Base-by-base conservation (phyloP, 2,329 filamentous ascomycete genomes). In the Emydomyces testavorans region DNA sequence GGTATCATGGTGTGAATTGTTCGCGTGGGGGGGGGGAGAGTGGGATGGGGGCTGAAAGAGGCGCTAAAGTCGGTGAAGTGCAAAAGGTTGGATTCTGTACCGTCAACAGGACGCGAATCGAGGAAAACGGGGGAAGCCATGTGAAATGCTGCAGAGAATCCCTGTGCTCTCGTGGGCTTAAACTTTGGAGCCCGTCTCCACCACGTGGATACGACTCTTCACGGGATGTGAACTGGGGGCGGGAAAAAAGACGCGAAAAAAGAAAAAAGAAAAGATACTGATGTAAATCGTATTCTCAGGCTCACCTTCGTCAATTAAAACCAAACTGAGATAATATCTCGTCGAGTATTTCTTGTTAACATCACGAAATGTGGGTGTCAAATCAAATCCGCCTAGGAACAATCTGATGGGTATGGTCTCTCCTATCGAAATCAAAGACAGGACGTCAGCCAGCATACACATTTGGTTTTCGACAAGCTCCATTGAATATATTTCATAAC, bases 271-370 rank as follows among this genome's bases (percentile, higher is more conserved):
- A 32, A 10, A 35, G 18, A 15, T 18, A 42, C 10, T 11, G 21
- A 15, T 8, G 20, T 2, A 24, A 24, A 1, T 31, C 31, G 20
- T n/a, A 20, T 38, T 4, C 10, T 4, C 50, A 50, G 43, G 65
- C 72, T 56, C 69, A 85, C 86, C 86, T 78, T 95, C 89, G 61
- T 95, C 89, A 57, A 95, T 95, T 57, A 95, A 76, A 18, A 98
- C 92, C 53, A 98, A 71, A 64, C 89, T 95, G 53, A 98, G 78
- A 70, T 98, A 98, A 71, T 98, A 98, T 60, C 92, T 78, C 31
- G 90, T 96, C 21, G 90, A 96, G 68, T 94, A 98, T 71, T 98
- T 98, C 76, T 98, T 98, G 78, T 98, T 98, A 57, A 98, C 93
- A 65, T 98, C 92, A 53, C 92, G 85, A 78, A 98, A 98, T 10